Conservation (phyloP, 176 grass and related monocot genomes). For the Phyllostachys edulis region DNA sequence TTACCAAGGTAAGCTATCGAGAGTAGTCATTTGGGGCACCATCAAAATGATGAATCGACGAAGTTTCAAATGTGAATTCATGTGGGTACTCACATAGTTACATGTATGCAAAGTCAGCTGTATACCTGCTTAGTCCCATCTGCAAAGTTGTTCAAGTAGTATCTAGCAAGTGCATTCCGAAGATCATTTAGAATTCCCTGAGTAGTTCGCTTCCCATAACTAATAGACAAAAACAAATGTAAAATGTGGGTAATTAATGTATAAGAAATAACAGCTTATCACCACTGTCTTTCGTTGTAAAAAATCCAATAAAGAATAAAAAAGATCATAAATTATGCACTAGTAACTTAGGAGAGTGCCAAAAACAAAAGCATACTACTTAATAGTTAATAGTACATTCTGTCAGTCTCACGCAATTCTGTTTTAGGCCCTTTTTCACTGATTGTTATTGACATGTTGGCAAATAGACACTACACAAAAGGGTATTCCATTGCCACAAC, state of each 20-base stretch:
- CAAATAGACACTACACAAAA: no score
- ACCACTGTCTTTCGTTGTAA: not conserved
- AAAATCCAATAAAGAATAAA: no score
- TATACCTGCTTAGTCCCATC: slow-evolving; percentile 95
- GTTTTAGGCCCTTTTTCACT: no score
- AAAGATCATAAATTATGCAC: no score
- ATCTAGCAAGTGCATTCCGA: slow-evolving; percentile 75
- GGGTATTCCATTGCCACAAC: no score
- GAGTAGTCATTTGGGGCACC: not conserved
- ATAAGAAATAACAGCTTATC: not conserved
- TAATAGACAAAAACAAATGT: slow-evolving; percentile 27
- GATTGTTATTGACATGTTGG: no score
- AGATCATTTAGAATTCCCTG: slow-evolving; percentile 84
- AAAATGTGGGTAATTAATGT: not conserved
- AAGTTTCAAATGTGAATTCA: not conserved
- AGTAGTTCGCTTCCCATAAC: slow-evolving; percentile 75
- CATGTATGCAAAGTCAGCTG: slow-evolving; percentile 29
- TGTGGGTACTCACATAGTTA: no score
- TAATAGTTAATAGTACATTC: no score
- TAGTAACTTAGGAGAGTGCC: no score
- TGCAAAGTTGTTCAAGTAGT: slow-evolving; percentile 94
- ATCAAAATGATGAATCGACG: slow-evolving; percentile 15
- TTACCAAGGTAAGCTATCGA: not conserved
- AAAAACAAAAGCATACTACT: no score
- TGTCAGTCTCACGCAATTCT: no score